Conservation (phyloP, 164 flowering plant species). For the Berberis vulgaris region DNA sequence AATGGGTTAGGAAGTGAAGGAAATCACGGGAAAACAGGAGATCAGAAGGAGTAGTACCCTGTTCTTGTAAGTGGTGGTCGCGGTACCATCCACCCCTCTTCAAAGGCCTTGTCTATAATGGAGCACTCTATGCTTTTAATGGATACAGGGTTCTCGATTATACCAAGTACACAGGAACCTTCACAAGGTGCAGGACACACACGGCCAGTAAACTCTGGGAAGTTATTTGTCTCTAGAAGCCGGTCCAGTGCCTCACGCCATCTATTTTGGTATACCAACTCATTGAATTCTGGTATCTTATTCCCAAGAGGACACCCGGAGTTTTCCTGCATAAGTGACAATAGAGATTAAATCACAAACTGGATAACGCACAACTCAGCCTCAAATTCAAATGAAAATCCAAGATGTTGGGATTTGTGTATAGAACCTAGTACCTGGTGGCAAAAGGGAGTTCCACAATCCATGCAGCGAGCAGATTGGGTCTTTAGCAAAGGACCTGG, state of each 20-base stretch:
- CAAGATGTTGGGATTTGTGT: not conserved
- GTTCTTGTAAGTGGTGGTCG: conserved; percentile 82
- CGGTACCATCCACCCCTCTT: conserved; percentile 99
- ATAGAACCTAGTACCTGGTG: conserved; percentile 58
- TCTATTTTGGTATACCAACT: conserved; percentile 90
- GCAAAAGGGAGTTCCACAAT: conserved; percentile 99
- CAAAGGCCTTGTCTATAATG: conserved; percentile 95
- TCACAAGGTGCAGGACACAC: conserved; percentile 99
- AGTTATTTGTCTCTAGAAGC: conserved; percentile 93
- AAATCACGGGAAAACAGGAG: not conserved
- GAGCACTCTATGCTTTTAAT: conserved; percentile 94
- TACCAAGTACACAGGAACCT: conserved; percentile 99
- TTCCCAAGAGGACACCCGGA: conserved; percentile 99
- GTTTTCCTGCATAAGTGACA: conserved; percentile 50
- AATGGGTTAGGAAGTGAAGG: not conserved
- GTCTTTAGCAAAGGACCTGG: conserved; percentile 78
- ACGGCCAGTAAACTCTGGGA: conserved; percentile 98
- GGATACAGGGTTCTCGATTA: conserved; percentile 96
- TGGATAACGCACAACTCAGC: not conserved
- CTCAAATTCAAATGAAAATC: not conserved
- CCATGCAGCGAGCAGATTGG: conserved; percentile 99
- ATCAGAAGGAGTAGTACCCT: conserved; percentile 44
- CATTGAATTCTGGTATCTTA: conserved; percentile 98
- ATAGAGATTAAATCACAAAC: conserved; percentile 1
- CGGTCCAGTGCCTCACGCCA: conserved; percentile 98